phyloP scores from a whole-genome alignment of 2,329 filamentous ascomycete species.

The Exophiala lecanii-corni region DNA sequence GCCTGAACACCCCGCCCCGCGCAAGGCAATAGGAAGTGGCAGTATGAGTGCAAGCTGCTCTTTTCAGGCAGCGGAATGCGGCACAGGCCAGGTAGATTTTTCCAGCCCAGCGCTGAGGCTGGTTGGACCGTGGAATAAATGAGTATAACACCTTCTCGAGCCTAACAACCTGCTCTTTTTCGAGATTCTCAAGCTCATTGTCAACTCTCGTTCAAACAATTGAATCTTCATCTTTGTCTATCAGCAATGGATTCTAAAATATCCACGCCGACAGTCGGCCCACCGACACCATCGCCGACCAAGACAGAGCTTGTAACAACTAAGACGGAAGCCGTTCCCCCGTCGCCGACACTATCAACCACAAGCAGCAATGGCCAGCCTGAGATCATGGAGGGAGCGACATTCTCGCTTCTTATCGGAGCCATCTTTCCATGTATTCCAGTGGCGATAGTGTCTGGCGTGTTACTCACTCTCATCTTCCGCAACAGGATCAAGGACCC shows the following conservation, averaged over 20 bases:
- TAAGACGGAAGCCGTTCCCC: background rate
- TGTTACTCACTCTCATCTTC: constrained; percentile 17
- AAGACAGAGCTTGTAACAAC: background rate
- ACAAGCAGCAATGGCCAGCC: background rate
- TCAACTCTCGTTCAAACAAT: too few relatives aligned
- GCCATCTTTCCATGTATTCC: constrained; percentile 18
- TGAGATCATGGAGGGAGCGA: constrained; percentile 6
- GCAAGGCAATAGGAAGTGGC: too few relatives aligned
- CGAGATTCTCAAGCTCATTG: too few relatives aligned
- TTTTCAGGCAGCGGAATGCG: too few relatives aligned
- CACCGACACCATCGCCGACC: background rate
- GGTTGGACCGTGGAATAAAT: too few relatives aligned
- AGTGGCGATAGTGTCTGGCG: constrained; percentile 6
- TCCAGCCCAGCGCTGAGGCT: too few relatives aligned
- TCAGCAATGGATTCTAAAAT: background rate
- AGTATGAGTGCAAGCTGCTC: too few relatives aligned
- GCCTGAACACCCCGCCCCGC: too few relatives aligned
- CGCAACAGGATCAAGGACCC: constrained; percentile 6
- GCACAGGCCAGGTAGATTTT: too few relatives aligned
- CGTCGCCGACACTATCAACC: background rate
- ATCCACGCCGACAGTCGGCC: background rate
- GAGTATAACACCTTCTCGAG: too few relatives aligned
- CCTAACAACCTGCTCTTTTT: too few relatives aligned
- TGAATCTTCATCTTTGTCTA: too few relatives aligned
- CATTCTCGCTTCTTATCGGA: constrained; percentile 7